phyloP scores from a whole-genome alignment of 768 basidiomycete genomes.

The Macrolepiota fuliginosa region DNA sequence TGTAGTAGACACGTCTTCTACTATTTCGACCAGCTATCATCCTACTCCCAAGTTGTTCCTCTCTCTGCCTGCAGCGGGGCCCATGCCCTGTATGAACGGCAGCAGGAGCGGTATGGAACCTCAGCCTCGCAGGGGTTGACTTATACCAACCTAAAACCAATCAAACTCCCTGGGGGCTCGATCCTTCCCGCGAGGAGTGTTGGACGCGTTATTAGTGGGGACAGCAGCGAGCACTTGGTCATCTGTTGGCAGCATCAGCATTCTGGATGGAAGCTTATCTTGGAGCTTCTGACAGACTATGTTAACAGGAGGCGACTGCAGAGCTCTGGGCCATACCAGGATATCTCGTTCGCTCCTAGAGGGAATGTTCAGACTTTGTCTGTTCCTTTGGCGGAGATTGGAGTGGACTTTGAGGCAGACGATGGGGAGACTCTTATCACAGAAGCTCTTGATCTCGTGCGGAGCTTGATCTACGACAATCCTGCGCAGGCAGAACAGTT shows the following conservation, averaged over 20 bases:
- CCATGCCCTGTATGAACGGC: conserved; percentile 70
- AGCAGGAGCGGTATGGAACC: conserved; percentile 57
- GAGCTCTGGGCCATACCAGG: conserved; percentile 43
- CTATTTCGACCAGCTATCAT: conserved; percentile 69
- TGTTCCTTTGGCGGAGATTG: conserved; percentile 44
- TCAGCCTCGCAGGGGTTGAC: conserved; percentile 43
- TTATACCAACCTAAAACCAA: conserved; percentile 64
- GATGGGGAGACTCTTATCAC: conserved; percentile 67
- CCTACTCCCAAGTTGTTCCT: conserved; percentile 75
- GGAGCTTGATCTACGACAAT: conserved; percentile 73
- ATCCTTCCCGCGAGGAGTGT: conserved; percentile 62
- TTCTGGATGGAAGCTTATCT: conserved; percentile 82
- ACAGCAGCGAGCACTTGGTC: conserved; percentile 65
- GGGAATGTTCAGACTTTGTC: conserved; percentile 39
- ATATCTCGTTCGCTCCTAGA: conserved; percentile 52
- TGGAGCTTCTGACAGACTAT: conserved; percentile 81
- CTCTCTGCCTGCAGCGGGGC: conserved; percentile 58
- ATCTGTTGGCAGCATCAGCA: conserved; percentile 81
- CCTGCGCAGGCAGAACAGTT: conserved; percentile 60
- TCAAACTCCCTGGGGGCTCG: conserved; percentile 76
- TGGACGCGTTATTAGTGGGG: conserved; percentile 71
- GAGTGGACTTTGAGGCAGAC: conserved; percentile 62
- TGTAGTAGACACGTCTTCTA: conserved; percentile 73
- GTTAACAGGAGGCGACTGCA: conserved; percentile 53
- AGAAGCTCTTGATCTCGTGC: conserved; percentile 76